phyloP scores from a whole-genome alignment of 2,329 filamentous ascomycete species.

The Claviceps purpurea region DNA sequence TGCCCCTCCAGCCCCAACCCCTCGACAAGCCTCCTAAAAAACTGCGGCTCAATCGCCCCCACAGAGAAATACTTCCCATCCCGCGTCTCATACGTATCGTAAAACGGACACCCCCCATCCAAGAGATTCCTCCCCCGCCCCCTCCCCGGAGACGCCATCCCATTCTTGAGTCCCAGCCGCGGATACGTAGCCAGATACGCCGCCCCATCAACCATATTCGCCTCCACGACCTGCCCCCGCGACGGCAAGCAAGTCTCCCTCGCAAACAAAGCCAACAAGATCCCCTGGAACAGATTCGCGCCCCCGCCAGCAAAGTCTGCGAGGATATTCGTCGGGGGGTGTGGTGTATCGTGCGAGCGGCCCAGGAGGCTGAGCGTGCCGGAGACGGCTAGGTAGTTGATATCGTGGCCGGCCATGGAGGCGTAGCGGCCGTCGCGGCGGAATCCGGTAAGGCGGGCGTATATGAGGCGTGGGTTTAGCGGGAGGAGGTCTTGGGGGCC shows the following conservation, averaged over 20 bases:
- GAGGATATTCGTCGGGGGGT: conserved; percentile 70
- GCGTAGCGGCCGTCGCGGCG: conserved; percentile 74
- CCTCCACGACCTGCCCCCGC: conserved; percentile 78
- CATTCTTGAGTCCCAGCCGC: conserved; percentile 50
- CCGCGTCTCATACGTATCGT: conserved; percentile 75
- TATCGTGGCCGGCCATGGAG: conserved; percentile 86
- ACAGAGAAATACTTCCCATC: conserved; percentile 74
- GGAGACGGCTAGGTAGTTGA: conserved; percentile 87
- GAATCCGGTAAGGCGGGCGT: conserved; percentile 83
- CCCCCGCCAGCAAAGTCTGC: conserved; percentile 90
- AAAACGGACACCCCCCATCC: conserved; percentile 78
- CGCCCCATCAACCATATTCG: conserved; percentile 90
- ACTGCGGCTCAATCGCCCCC: conserved; percentile 81
- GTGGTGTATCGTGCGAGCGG: conserved; percentile 52
- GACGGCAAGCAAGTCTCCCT: conserved; percentile 38
- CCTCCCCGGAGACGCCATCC: conserved; percentile 47
- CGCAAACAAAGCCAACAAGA: conserved; percentile 56
- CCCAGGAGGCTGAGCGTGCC: conserved; percentile 71
- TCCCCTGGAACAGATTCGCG: conserved; percentile 65
- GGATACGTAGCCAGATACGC: conserved; percentile 70
- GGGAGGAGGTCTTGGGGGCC: conserved; percentile 54
- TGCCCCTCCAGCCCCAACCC: conserved; percentile 47
- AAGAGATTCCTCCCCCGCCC: conserved; percentile 59
- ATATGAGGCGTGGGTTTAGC: conserved; percentile 62
- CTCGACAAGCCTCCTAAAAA: conserved; percentile 56